Evolutionary conservation across 1,284 basidiomycete genomes (phyloP).

Genomic region (Amylostereum areolatum): DNA sequence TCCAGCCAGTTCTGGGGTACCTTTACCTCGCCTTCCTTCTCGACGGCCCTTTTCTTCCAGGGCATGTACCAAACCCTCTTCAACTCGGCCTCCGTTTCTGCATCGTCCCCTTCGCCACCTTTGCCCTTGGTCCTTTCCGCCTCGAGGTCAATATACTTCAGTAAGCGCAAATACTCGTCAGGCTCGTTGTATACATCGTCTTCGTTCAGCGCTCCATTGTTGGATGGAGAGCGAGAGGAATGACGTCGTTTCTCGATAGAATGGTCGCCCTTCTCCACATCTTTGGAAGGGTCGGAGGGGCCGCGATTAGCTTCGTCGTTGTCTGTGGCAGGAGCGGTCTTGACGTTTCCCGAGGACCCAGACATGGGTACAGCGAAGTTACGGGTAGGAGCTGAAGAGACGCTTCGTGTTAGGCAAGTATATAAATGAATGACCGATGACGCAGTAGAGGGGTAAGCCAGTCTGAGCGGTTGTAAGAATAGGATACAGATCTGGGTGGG

Average conservation of each 20-base stretch:
- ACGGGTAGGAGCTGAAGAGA: background rate
- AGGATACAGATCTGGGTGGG: no score
- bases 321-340: background rate
- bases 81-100: slow-evolving; percentile 12
- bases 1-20: slow-evolving; percentile 37
- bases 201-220: background rate
- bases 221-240: slow-evolving; percentile 1
- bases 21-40: slow-evolving; percentile 14
- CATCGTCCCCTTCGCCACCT: slow-evolving; percentile 8
- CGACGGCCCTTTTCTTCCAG: slow-evolving; percentile 31
- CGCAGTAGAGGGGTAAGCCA: no score
- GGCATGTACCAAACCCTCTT: slow-evolving; percentile 25
- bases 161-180: slow-evolving; percentile 16
- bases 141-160: slow-evolving; percentile 16
- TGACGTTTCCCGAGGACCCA: background rate
- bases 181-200: slow-evolving; percentile 7
- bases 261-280: slow-evolving; percentile 13
- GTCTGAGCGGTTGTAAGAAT: no score
- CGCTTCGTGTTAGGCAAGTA: no score
- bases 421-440: no score
- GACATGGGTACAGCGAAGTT: slow-evolving; percentile 7
- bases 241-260: slow-evolving; percentile 8
- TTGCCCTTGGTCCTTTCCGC: slow-evolving; percentile 7
- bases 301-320: slow-evolving; percentile 1
- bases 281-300: background rate